These are phyloP conservation scores for Aspergillus haitiensis DNA, from an alignment of 495 filamentous ascomycete genomes.

Conservation along the genomic window DNA sequence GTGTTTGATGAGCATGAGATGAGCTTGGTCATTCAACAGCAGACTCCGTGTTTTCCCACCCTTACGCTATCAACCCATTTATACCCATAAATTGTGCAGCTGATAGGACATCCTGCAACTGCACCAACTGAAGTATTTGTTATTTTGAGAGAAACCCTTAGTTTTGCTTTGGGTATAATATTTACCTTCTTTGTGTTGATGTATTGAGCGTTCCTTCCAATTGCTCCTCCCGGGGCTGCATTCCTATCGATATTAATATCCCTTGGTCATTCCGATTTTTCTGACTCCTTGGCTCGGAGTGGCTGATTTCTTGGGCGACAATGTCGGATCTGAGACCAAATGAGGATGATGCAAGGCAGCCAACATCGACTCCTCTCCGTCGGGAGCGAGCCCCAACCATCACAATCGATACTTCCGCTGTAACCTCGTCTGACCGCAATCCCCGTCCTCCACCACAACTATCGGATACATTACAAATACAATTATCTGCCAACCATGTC, in stretches of 20 bases:
- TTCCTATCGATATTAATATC: conserved; percentile 26
- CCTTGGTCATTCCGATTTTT: conserved; percentile 15
- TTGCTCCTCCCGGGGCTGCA: conserved; percentile 25
- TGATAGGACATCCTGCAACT: no score
- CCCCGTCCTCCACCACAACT: conserved; percentile 28
- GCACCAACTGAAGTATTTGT: no score
- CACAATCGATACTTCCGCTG: conserved; percentile 73
- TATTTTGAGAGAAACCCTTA: no score
- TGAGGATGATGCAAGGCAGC: conserved; percentile 31
- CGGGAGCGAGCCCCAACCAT: conserved; percentile 63
- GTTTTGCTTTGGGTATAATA: no score
- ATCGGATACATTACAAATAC: conserved; percentile 43
- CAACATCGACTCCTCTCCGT: conserved; percentile 37
- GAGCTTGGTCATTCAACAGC: no score
- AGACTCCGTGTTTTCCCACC: no score
- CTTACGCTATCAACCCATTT: no score
- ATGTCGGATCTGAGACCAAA: conserved; percentile 38
- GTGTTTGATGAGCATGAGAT: no score
- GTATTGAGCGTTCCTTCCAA: conserved; percentile 12
- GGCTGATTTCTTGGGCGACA: conserved; percentile 23
- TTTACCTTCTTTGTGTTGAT: conserved; percentile 14
- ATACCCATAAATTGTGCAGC: no score
- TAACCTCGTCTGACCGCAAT: conserved; percentile 40
- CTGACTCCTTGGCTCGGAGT: conserved; percentile 15
- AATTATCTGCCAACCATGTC: conserved; percentile 46